phyloP scores from a whole-genome alignment of 2,329 filamentous ascomycete species.

The Ophiostoma triangulosporum region DNA sequence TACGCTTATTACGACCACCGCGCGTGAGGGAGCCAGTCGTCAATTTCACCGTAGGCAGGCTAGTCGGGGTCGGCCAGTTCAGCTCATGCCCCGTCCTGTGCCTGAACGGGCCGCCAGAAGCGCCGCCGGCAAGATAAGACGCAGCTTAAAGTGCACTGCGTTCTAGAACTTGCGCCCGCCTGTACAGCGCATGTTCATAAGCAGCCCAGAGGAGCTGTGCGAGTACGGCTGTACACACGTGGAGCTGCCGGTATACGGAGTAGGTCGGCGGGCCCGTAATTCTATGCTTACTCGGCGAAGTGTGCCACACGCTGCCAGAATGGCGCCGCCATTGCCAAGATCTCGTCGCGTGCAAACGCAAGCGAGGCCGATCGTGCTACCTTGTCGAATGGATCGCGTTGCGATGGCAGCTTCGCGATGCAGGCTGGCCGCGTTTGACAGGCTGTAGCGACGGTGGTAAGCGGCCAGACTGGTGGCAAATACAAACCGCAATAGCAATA shows the following conservation, averaged over 20 bases:
- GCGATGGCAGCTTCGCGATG: neutral
- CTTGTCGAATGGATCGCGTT: too few relatives aligned
- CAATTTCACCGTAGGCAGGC: conserved; percentile 50
- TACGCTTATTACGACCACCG: too few relatives aligned
- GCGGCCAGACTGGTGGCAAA: too few relatives aligned
- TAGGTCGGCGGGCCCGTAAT: conserved; percentile 46
- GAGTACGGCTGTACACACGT: conserved; percentile 49
- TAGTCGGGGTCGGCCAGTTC: conserved; percentile 44
- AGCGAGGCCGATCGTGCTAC: too few relatives aligned
- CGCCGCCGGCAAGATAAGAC: conserved; percentile 47
- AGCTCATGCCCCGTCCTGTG: conserved; percentile 46
- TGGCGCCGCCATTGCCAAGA: conserved; percentile 54
- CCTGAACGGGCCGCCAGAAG: conserved; percentile 19
- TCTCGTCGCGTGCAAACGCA: too few relatives aligned
- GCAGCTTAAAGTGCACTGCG: conserved; percentile 47
- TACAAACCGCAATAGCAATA: too few relatives aligned
- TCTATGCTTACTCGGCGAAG: conserved; percentile 53
- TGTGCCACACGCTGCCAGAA: conserved; percentile 58
- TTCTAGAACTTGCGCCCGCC: conserved; percentile 48
- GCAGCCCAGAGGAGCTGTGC: conserved; percentile 49
- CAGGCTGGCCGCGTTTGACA: conserved; percentile 38
- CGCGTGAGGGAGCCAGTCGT: conserved; percentile 44
- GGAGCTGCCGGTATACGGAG: conserved; percentile 40
- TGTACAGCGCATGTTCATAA: conserved; percentile 43
- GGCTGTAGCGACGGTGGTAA: conserved; percentile 27